A percentile compares a stretch with the other conserved stretches of the same genome.
Conservation (phyloP, 331 rosid species). For the Quercus phellos region DNA sequence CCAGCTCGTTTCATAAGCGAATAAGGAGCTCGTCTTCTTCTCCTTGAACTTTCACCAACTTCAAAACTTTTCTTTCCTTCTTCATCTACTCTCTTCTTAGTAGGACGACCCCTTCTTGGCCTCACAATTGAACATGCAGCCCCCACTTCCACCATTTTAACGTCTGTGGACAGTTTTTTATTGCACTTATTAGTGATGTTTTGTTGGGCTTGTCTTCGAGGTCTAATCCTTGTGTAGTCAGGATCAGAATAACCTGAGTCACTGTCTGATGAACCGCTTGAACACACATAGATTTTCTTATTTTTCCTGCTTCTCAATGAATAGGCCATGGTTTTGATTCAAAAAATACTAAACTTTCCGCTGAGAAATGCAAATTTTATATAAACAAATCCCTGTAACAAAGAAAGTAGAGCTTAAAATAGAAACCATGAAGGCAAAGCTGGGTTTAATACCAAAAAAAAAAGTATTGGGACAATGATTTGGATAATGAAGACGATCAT, state of each 20-base stretch:
- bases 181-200: neutral
- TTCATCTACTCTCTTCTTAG: neutral
- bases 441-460: neutral
- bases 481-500: neutral
- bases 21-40: neutral
- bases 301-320: conserved; percentile 16
- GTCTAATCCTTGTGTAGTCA: neutral
- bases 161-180: neutral
- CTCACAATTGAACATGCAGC: neutral
- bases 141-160: neutral
- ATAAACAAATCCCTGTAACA: conserved; percentile 5
- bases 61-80: neutral
- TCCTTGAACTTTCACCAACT: neutral
- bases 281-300: neutral
- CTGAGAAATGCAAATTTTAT: neutral
- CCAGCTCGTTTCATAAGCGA: neutral
- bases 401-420: neutral
- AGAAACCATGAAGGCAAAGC: neutral
- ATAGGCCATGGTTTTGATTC: conserved; percentile 12
- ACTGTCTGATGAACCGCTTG: conserved; percentile 2
- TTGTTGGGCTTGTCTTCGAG: neutral
- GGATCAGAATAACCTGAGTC: conserved; percentile 10
- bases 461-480: neutral
- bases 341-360: neutral
- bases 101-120: neutral